Base-by-base conservation (phyloP, 228 moss, liverwort and hornwort species). In the Sphagnum magellanicum region DNA sequence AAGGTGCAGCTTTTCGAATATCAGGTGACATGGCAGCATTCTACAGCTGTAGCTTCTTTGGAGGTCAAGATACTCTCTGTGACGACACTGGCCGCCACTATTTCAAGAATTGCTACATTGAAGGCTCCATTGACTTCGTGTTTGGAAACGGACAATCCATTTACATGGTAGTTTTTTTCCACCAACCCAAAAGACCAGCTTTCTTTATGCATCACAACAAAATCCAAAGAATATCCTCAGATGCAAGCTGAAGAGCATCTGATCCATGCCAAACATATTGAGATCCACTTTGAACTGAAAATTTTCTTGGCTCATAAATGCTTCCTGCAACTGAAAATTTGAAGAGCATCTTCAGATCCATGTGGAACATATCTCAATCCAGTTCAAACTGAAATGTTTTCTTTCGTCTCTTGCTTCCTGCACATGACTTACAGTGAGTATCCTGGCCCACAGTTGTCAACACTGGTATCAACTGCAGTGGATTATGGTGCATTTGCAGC, bases 1-100 rank as follows among this genome's bases (percentile, higher is more conserved):
- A 73, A 46, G 73, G 66, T 52, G 73, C 67, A 11, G 73, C 73
- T 48, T 61, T 73, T 17, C 73, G 73, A 48, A 73, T 73, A n/a
- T 66, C 73, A 3, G 73, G 73, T 10, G 66, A 66, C 58, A 66
- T 58, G 73, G 66, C 65, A 49, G 73, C 73, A 10, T 73, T 73
- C 67, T 73, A 73, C 66, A 50, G 51, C 55, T 66, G 65, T 48
- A 66, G 73, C 47, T 73, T 73, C 67, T 73, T 66, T 47, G 73
- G 73, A 4, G 73, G 53, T 6, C 73, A 73, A 50, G 73, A 73
- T 16, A 66, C 65, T 12, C 57, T 67, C 3, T 73, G 67, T 46
- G 73, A 73, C 10, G 66, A 73, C 49, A 73, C 50, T 16, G 65
- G 73, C 48, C 58, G 73, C 11, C 66, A 66, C 59, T 73, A 73